A percentile compares a stretch with the other conserved stretches of the same genome.
phyloP scores from a whole-genome alignment of 164 flowering plant species.

The Cinnamomum micranthum region DNA sequence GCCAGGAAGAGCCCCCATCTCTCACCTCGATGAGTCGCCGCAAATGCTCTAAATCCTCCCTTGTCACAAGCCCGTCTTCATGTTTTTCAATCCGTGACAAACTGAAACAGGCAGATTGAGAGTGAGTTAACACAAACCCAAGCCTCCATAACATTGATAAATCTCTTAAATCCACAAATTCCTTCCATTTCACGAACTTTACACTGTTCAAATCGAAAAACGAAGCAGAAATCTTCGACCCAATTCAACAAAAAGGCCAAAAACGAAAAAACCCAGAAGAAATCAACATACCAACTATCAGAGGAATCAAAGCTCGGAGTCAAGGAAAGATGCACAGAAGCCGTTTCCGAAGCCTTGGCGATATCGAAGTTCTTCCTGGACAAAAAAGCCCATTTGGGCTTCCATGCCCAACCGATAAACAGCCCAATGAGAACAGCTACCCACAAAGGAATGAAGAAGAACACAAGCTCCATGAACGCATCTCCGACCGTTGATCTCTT shows the following conservation, averaged over 20 bases:
- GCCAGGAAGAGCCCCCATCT: constrained; percentile 89
- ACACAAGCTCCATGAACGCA: constrained; percentile 39
- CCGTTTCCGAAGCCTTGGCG: constrained; percentile 22
- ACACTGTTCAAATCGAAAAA: background rate
- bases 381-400: constrained; percentile 65
- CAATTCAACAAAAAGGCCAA: constrained; percentile 12
- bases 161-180: background rate
- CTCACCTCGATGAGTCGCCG: constrained; percentile 50
- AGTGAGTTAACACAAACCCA: constrained; percentile 13
- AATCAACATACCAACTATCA: constrained; percentile 8
- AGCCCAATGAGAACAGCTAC: constrained; percentile 62
- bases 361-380: constrained; percentile 23
- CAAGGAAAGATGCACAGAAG: constrained; percentile 32
- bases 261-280: background rate
- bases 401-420: constrained; percentile 83
- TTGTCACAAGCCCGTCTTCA: constrained; percentile 31
- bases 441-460: constrained; percentile 56
- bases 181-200: background rate
- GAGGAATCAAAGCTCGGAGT: constrained; percentile 34
- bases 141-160: background rate
- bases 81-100: constrained; percentile 17
- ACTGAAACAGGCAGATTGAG: constrained; percentile 24
- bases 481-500: constrained; percentile 38
- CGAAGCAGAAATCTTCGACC: background rate
- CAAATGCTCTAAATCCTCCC: constrained; percentile 57